Conservation (phyloP, 257 asterid genomes). For the Gentiana macrophylla region DNA sequence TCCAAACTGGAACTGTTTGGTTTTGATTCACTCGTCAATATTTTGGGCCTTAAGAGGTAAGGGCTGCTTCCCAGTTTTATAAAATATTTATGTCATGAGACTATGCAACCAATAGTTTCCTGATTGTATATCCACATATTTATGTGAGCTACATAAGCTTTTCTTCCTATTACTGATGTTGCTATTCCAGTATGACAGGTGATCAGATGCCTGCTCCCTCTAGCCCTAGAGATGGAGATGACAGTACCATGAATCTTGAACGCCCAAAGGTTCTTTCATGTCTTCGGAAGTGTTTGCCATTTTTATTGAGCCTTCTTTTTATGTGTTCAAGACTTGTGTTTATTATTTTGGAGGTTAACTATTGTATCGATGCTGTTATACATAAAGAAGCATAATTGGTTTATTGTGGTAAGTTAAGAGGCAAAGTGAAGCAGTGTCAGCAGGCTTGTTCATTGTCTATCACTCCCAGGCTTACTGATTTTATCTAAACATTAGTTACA, state of each 20-base stretch:
- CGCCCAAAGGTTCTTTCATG: conserved; percentile 54
- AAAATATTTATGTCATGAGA: no score
- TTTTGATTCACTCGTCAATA: conserved; percentile 92
- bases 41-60: conserved; percentile 94
- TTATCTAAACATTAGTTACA: no score
- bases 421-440: no score
- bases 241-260: conserved; percentile 39
- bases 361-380: no score
- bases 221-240: conserved; percentile 93
- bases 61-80: conserved; percentile 6
- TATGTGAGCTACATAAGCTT: neutral
- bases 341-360: neutral
- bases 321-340: neutral
- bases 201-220: conserved; percentile 81
- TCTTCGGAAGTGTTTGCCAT: neutral
- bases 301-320: no score
- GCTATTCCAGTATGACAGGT: conserved; percentile 75
- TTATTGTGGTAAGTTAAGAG: no score
- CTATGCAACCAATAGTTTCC: no score
- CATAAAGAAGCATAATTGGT: no score
- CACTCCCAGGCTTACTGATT: no score
- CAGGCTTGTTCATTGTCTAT: no score
- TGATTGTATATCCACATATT: neutral
- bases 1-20: conserved; percentile 96
- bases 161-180: conserved; percentile 13